phyloP scores from a whole-genome alignment of 2,329 filamentous ascomycete genomes.

The Alternaria arborescens region DNA sequence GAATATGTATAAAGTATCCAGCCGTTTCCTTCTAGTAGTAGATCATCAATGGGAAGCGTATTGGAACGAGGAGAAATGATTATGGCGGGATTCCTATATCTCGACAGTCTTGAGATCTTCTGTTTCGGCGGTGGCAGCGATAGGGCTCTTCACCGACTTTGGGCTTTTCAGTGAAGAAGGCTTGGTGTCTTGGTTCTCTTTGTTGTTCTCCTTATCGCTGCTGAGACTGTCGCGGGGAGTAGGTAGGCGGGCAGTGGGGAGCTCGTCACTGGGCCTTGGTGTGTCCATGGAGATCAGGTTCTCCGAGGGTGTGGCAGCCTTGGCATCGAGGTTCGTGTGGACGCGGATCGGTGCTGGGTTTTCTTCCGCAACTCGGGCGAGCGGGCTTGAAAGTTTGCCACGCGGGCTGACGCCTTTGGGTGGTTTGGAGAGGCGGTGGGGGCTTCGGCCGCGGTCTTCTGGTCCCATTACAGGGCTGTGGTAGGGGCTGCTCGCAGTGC shows the following conservation, averaged over 20 bases:
- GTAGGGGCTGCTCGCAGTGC: constrained; percentile 67
- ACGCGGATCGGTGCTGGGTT: constrained; percentile 51
- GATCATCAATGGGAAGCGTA: constrained; percentile 26
- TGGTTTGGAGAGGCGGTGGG: constrained; percentile 71
- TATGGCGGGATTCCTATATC: constrained; percentile 46
- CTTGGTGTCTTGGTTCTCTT: constrained; percentile 45
- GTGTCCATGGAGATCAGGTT: constrained; percentile 56
- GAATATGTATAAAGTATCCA: constrained; percentile 35
- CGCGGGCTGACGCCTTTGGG: constrained; percentile 69
- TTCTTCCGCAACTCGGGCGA: constrained; percentile 80
- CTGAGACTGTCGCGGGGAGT: constrained; percentile 44
- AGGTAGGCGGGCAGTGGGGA: constrained; percentile 31
- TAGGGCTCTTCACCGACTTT: not conserved
- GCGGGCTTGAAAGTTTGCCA: constrained; percentile 73
- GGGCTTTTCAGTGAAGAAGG: constrained; percentile 41
- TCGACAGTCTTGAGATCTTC: constrained; percentile 60
- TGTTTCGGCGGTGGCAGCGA: constrained; percentile 26
- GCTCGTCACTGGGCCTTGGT: constrained; percentile 51
- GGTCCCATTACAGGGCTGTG: constrained; percentile 67
- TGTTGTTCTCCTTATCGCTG: constrained; percentile 53
- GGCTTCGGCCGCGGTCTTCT: constrained; percentile 71
- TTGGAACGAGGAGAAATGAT: constrained; percentile 12
- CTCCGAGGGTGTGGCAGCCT: constrained; percentile 38
- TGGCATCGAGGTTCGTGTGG: constrained; percentile 46
- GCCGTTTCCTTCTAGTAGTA: constrained; percentile 35